Evolutionary conservation across 805 yeast species (phyloP), one percentile per base, ranked within the genome.

Genomic region (Barnettozyma sucrosica): DNA sequence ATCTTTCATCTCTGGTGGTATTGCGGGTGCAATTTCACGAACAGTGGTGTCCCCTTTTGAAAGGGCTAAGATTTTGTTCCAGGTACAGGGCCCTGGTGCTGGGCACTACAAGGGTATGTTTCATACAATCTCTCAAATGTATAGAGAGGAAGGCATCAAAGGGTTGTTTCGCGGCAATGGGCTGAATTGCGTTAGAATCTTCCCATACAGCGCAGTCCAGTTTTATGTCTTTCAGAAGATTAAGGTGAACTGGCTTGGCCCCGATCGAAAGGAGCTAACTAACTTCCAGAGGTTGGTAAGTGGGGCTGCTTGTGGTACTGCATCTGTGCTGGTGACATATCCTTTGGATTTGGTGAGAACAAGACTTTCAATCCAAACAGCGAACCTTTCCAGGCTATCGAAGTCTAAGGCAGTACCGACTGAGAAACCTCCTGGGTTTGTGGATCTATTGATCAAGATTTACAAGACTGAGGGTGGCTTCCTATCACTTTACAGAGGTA

Each of bases 1-100:
- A 2, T 79, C 89, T 4, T 73, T 85, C 34, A 49, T 84, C 8
- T 76, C 87, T 6, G 95, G 95, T 14, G 93, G 93, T 7, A 57
- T 81, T 8, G 92, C 83, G 2, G 95, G 95, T 16, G 89, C 89
- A 0, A 70, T 84, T 0, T 86, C 96, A 2, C 72, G 98, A 46
- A 92, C 98, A 0, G 88, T 85, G 1, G 97, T 90, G 6, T 87
- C 97, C 11, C 99, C 99, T 1, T 81, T 92, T 66, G 99, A 92
- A 65, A 72, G 99, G 55, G 95, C 93, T 56, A 92, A 92, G 66
- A 93, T 93, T 52, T 66, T 92, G 23, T 79, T 89, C 57, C 99
- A 92, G 66, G 81, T 93, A 32, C 97, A 92, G 66, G 93, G 75
- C 67, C 37, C 73, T 62, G 50, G 75, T 66, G 52, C 66, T 47